phyloP scores from a whole-genome alignment of 1,139 yeast genomes.

The Candida mesenterica region DNA sequence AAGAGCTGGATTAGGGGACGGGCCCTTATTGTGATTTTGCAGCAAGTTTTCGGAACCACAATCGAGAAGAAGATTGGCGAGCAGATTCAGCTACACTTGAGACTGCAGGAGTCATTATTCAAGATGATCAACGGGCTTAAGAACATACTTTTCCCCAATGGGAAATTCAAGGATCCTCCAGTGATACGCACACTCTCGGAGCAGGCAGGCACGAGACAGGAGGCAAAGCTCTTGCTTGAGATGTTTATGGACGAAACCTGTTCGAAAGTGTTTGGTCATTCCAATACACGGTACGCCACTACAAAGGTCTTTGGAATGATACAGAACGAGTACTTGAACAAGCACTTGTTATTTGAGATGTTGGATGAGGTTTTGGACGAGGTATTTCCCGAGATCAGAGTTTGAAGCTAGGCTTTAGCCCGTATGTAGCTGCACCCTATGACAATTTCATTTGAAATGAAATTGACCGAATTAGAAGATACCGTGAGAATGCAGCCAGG shows the following conservation, averaged over 20 bases:
- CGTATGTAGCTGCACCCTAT: too few species aligned
- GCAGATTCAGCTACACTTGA: slow-evolving; percentile 28
- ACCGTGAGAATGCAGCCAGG: too few species aligned
- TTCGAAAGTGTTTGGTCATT: slow-evolving; percentile 71
- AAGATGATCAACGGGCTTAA: slow-evolving; percentile 45
- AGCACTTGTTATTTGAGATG: slow-evolving; percentile 59
- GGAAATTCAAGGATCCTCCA: slow-evolving; percentile 48
- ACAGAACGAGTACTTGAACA: slow-evolving; percentile 72
- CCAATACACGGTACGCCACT: slow-evolving; percentile 65
- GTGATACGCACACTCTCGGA: slow-evolving; percentile 50
- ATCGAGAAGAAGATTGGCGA: slow-evolving; percentile 68
- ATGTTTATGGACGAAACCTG: slow-evolving; percentile 62
- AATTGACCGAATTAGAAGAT: too few species aligned
- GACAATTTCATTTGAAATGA: too few species aligned
- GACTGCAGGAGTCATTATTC: slow-evolving; percentile 50
- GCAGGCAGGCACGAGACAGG: slow-evolving; percentile 51
- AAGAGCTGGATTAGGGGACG: slow-evolving; percentile 82
- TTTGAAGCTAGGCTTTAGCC: too few species aligned
- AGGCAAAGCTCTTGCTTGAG: slow-evolving; percentile 57
- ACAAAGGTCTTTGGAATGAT: slow-evolving; percentile 59
- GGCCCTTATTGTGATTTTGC: slow-evolving; percentile 77
- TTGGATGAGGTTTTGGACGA: slow-evolving; percentile 50
- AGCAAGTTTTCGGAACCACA: slow-evolving; percentile 85
- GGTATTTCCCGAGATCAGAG: background rate
- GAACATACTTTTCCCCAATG: slow-evolving; percentile 64